phyloP scores from a whole-genome alignment of 805 yeast species.

The Saccharomycopsis fibuligera region DNA sequence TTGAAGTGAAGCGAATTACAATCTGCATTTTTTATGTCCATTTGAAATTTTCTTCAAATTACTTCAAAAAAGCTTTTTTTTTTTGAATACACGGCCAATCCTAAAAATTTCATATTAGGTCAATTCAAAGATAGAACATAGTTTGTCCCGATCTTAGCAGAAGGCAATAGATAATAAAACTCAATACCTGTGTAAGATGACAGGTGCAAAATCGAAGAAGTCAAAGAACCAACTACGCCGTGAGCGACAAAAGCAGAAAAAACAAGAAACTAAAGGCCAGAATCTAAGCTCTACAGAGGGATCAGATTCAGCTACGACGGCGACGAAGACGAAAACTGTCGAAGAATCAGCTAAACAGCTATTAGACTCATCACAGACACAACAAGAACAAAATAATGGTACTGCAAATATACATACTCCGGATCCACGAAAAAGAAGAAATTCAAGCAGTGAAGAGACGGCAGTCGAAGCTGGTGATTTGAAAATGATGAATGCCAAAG shows the following conservation, averaged over 20 bases:
- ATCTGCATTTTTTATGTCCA: too few relatives aligned
- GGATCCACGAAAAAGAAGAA: neutral
- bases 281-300: too few relatives aligned
- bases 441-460: too few relatives aligned
- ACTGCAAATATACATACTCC: too few relatives aligned
- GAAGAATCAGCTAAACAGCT: neutral
- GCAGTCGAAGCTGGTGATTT: neutral
- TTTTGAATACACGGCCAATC: too few relatives aligned
- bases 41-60: too few relatives aligned
- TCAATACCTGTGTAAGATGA: neutral
- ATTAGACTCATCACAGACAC: neutral
- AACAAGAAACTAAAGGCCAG: constrained; percentile 21
- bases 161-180: too few relatives aligned
- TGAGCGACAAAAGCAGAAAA: constrained; percentile 37
- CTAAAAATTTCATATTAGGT: too few relatives aligned
- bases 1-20: too few relatives aligned
- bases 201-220: constrained; percentile 27
- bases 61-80: too few relatives aligned
- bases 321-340: constrained; percentile 26
- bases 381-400: neutral
- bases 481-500: neutral
- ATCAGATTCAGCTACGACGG: constrained; percentile 31
- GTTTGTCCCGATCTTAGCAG: too few relatives aligned
- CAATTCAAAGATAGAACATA: too few relatives aligned
- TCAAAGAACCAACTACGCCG: constrained; percentile 51